phyloP scores from a whole-genome alignment of 1,139 yeast genomes.

The Geotrichum bryndzae region DNA sequence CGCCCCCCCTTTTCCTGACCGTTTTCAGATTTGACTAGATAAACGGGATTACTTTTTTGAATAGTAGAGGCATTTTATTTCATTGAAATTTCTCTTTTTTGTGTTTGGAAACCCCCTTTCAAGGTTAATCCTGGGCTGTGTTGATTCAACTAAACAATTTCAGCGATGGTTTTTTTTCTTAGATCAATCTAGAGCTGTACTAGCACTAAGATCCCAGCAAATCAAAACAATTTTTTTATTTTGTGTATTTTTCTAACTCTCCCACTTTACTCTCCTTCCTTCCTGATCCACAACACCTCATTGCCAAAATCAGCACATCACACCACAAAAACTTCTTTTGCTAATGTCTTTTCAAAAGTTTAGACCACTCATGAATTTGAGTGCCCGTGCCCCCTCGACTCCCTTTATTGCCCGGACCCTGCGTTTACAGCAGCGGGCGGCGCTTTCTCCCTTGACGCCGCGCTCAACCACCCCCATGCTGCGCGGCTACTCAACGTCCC shows the following conservation, averaged over 20 bases:
- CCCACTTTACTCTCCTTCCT: neutral
- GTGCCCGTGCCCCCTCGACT: neutral
- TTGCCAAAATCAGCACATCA: neutral
- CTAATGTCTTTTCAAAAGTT: neutral
- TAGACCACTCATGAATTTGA: neutral
- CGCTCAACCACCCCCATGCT: neutral
- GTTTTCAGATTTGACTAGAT: no score
- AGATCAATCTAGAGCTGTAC: neutral
- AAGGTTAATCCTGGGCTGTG: no score
- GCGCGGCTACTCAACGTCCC: slow-evolving; percentile 1
- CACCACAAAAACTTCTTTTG: neutral
- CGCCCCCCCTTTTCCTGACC: no score
- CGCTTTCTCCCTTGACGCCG: neutral
- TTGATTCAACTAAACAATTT: no score
- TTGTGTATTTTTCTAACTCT: neutral
- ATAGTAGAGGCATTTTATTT: no score
- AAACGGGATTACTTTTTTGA: no score
- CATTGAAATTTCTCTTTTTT: no score
- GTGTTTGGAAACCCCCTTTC: no score
- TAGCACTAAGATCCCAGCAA: neutral
- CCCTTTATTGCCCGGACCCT: neutral
- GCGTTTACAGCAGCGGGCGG: neutral
- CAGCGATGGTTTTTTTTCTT: no score
- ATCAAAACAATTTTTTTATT: neutral
- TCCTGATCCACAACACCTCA: neutral